Conservation (phyloP, 2,329 filamentous ascomycete species). For the Penicillium rolfsii region DNA sequence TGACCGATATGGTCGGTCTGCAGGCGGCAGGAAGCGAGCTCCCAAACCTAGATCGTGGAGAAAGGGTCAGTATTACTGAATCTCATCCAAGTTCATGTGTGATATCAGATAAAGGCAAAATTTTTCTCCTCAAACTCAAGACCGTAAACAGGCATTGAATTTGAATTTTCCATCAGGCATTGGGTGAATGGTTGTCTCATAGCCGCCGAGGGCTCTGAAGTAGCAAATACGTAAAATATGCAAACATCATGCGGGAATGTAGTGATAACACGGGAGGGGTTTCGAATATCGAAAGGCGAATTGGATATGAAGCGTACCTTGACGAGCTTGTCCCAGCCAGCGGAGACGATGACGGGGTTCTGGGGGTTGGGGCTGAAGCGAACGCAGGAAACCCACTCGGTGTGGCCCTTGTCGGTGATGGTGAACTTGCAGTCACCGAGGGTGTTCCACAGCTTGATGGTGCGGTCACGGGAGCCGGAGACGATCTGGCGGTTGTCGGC, state of each 20-base stretch:
- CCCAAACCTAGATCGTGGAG: slow-evolving; percentile 76
- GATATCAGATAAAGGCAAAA: slow-evolving; percentile 14
- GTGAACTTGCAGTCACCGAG: slow-evolving; percentile 99
- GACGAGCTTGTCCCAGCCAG: slow-evolving; percentile 99
- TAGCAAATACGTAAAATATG: slow-evolving; percentile 99
- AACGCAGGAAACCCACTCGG: slow-evolving; percentile 99
- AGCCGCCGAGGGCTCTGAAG: slow-evolving; percentile 93
- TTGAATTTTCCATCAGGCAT: slow-evolving; percentile 45
- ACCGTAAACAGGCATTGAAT: slow-evolving; percentile 16
- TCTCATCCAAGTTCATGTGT: slow-evolving; percentile 10
- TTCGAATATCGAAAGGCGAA: slow-evolving; percentile 9
- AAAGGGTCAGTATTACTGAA: slow-evolving; percentile 27
- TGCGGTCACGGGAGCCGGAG: slow-evolving; percentile 95
- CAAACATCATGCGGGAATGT: slow-evolving; percentile 79
- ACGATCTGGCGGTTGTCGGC: slow-evolving; percentile 99
- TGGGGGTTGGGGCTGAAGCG: slow-evolving; percentile 99
- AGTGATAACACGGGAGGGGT: slow-evolving; percentile 15
- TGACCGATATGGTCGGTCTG: slow-evolving; percentile 99
- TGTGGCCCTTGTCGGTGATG: slow-evolving; percentile 99
- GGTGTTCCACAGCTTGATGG: slow-evolving; percentile 99
- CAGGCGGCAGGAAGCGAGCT: slow-evolving; percentile 98
- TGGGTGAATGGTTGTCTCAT: slow-evolving; percentile 98
- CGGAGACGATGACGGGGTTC: slow-evolving; percentile 99
- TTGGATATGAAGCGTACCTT: slow-evolving; percentile 72
- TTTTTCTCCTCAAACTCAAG: slow-evolving; percentile 24